phyloP scores from a whole-genome alignment of 129 eudicot species.

The sunflower (Helianthus annuus) region HanXRQr2.0-SUNRISE NC_035444.2:56885525-56886024 shows the following conservation, averaged over 20 bases:
- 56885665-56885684: conserved; percentile 46
- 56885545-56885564: conserved; percentile 41
- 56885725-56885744: conserved; percentile 49
- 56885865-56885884: conserved; percentile 45
- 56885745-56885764: neutral
- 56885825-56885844: conserved; percentile 54
- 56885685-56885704: conserved; percentile 44
- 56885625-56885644: neutral
- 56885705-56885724: conserved; percentile 52
- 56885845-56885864: conserved; percentile 59
- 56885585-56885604: conserved; percentile 12
- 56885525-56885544: conserved; percentile 34
- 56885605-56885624: conserved; percentile 1
- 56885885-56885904: conserved; percentile 8
- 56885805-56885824: conserved; percentile 50
- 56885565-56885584: conserved; percentile 46
- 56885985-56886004: conserved; percentile 50
- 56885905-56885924: neutral
- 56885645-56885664: conserved; percentile 49
- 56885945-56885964: conserved; percentile 62
- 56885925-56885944: conserved; percentile 2
- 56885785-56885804: conserved; percentile 26
- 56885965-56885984: conserved; percentile 29
- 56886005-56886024: conserved; percentile 47
- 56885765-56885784: conserved; percentile 19